phyloP scores from a whole-genome alignment of 306 rosid genomes.

The Gastrolobium villosum region DNA sequence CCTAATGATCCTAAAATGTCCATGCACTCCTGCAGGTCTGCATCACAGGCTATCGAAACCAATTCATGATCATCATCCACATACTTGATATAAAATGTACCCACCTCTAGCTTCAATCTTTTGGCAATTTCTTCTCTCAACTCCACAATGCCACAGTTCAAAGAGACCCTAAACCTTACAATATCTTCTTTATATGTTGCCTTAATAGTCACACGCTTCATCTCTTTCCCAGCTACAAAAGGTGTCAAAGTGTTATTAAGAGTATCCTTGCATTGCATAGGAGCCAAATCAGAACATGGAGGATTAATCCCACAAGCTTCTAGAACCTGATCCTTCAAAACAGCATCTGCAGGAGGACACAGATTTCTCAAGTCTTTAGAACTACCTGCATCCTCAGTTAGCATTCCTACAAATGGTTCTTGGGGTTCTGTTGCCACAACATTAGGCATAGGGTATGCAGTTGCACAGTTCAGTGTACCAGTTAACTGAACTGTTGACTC shows the following conservation, averaged over 20 bases:
- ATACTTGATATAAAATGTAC: conserved; percentile 80
- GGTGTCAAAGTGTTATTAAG: conserved; percentile 40
- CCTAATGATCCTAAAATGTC: conserved; percentile 71
- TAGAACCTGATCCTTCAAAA: conserved; percentile 66
- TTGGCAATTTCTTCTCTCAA: conserved; percentile 76
- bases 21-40: conserved; percentile 84
- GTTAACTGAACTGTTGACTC: conserved; percentile 53
- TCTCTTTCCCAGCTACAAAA: conserved; percentile 49
- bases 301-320: conserved; percentile 60
- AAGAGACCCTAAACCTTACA: conserved; percentile 71
- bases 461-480: conserved; percentile 37
- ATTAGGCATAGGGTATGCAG: conserved; percentile 47
- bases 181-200: conserved; percentile 82
- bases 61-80: conserved; percentile 87
- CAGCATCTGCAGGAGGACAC: conserved; percentile 66
- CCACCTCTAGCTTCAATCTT: conserved; percentile 75
- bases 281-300: conserved; percentile 51
- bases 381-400: conserved; percentile 77
- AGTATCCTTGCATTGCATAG: conserved; percentile 49
- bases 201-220: conserved; percentile 71
- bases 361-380: conserved; percentile 82
- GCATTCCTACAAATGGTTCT: conserved; percentile 72
- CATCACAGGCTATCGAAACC: conserved; percentile 88
- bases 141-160: conserved; percentile 61
- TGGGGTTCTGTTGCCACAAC: conserved; percentile 56